Evolutionary conservation across 768 basidiomycete species (phyloP), one percentile per base, ranked within the genome.

Genomic region (Suillus ampliporus): DNA sequence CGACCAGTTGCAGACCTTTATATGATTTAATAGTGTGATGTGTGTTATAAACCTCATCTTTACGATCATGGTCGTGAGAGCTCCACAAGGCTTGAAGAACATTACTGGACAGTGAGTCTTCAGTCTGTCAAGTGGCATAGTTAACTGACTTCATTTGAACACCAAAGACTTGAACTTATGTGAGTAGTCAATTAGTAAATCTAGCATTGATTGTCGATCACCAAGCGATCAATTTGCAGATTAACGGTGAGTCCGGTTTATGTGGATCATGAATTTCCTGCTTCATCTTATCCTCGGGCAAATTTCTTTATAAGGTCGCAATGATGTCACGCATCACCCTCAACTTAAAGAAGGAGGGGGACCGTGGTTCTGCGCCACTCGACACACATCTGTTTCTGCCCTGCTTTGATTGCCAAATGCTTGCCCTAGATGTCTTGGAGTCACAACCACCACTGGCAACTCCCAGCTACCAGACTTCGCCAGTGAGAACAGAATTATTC

Each of bases 291-390:
- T 40, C 46, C 28, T 51, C 28, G 50, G 23, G 23, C 23, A 17
- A 5, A 6, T 38, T 19, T 9, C 28, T 13, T 61, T n/a, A 69
- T 31, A 68, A 83, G 74, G 85, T 89, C 13, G 79, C 85, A 0
- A 89, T 89, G 85, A 87, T 89, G 82, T 88, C 86, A 4, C 82
- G 89, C 14, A 89, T 89, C 56, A 88, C 88, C 0, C 80, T 89
- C 35, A 85, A 83, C 69, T 78, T 89, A 14, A 84, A 77, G 72
- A 84, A 83, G 70, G 75, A 73, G 43, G 58, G 52, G 15, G 7
- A 19, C 10, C 58, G 21, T 15, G 40, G 48, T 34, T 41, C 62
- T n/a, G 34, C 31, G 10, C 31, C 38, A 26, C 23, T 26, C 23
- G 38, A 56, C 37, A 54, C 14, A 54, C 21, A 54, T 23, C 23